phyloP scores from a whole-genome alignment of 2,329 filamentous ascomycete genomes.

The Trichoderma hamatum region DNA sequence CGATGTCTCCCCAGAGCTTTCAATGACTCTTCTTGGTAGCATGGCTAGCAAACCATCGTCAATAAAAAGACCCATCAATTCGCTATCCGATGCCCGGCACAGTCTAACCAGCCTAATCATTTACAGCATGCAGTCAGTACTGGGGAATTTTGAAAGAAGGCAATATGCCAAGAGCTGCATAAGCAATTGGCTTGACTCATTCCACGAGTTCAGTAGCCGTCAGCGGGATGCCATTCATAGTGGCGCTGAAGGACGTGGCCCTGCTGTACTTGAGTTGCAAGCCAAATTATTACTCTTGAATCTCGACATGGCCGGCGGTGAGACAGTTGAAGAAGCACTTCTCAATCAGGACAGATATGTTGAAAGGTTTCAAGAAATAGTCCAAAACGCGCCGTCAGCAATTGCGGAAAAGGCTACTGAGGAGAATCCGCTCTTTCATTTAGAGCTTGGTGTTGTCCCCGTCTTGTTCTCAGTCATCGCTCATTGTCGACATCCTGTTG shows the following conservation, averaged over 20 bases:
- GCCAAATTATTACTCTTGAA: not conserved
- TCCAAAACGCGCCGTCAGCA: not conserved
- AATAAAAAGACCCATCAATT: not conserved
- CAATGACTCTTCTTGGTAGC: not conserved
- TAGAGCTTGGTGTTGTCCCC: not conserved
- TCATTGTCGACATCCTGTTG: not conserved
- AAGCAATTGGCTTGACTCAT: not conserved
- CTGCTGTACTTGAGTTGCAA: not conserved
- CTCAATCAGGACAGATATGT: not conserved
- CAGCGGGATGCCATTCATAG: not conserved
- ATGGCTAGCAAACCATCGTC: not conserved
- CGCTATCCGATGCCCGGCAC: not conserved
- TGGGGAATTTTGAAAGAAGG: not conserved
- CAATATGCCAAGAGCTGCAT: not conserved
- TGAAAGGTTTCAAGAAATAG: not conserved
- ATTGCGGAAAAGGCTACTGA: not conserved
- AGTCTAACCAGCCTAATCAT: not conserved
- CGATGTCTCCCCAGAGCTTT: not conserved
- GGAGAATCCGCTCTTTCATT: not conserved
- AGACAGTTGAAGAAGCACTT: not conserved
- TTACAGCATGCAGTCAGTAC: not conserved
- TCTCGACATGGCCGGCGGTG: not conserved
- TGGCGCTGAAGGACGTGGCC: not conserved
- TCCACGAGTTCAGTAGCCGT: not conserved
- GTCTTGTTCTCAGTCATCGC: not conserved